A percentile compares a stretch with the other conserved stretches of the same genome.
phyloP scores from a whole-genome alignment of 305 asterid species.

The Andrographis paniculata region DNA sequence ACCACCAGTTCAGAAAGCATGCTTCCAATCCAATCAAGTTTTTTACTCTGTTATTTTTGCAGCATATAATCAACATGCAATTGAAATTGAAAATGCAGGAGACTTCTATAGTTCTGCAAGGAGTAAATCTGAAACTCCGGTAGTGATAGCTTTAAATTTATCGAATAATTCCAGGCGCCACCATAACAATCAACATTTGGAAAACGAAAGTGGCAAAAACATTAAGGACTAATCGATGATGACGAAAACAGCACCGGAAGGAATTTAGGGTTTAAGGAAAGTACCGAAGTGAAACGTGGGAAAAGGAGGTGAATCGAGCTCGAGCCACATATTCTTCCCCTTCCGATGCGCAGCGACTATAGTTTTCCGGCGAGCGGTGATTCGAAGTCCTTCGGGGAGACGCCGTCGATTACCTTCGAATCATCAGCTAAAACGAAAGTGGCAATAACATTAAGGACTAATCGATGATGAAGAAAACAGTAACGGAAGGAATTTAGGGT shows the following conservation, averaged over 20 bases:
- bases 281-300: constrained; percentile 94
- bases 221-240: constrained; percentile 1
- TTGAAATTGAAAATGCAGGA: too few species aligned
- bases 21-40: background rate
- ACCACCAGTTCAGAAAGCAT: background rate
- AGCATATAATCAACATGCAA: too few species aligned
- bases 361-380: constrained; percentile 61
- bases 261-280: constrained; percentile 19
- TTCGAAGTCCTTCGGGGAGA: too few species aligned
- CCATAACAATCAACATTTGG: background rate
- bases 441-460: too few species aligned
- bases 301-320: constrained; percentile 87
- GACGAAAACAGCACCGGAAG: constrained; percentile 1
- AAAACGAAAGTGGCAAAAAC: background rate
- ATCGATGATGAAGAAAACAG: too few species aligned
- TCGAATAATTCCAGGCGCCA: background rate
- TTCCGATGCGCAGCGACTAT: constrained; percentile 83
- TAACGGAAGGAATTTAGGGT: too few species aligned
- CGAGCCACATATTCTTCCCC: constrained; percentile 96
- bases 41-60: background rate
- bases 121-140: background rate
- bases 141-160: too few species aligned
- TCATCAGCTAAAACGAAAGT: too few species aligned
- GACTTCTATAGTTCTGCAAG: background rate
- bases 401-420: too few species aligned